These are phyloP conservation scores for Paecilomyces sp. DNA, from an alignment of 2,329 filamentous ascomycete species.

Conservation along the genomic window DNA sequence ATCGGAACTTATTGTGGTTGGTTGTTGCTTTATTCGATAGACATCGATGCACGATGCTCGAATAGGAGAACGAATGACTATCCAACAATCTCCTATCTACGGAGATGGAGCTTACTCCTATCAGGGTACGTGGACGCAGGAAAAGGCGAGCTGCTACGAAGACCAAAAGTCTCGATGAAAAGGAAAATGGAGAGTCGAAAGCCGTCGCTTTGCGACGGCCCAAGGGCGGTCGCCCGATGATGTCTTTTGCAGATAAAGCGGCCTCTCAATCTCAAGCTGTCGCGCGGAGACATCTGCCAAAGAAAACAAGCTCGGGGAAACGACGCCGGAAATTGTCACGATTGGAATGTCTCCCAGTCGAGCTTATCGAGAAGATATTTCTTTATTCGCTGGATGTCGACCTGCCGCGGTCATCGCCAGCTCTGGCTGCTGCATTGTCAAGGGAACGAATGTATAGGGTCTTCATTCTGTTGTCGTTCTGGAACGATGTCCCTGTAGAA, in stretches of 20 bases:
- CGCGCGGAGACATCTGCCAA: not conserved
- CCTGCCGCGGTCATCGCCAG: conserved; percentile 34
- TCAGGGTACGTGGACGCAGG: conserved; percentile 23
- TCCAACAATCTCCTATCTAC: not conserved
- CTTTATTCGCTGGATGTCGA: conserved; percentile 40
- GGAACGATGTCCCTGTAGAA: conserved; percentile 17
- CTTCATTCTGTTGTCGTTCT: conserved; percentile 35
- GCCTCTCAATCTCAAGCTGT: not conserved
- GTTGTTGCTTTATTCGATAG: not conserved
- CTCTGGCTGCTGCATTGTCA: conserved; percentile 33
- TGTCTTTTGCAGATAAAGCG: conserved; percentile 5
- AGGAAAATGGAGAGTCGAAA: not conserved
- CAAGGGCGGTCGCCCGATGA: conserved; percentile 6
- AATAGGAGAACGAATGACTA: not conserved
- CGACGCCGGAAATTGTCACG: conserved; percentile 14
- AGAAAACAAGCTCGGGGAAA: not conserved
- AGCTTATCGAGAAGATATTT: conserved; percentile 49
- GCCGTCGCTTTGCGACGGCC: not conserved
- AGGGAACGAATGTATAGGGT: conserved; percentile 33
- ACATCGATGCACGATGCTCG: not conserved
- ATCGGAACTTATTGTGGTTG: not conserved
- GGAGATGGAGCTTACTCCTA: conserved; percentile 19
- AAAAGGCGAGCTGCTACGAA: conserved; percentile 6
- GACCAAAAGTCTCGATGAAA: not conserved
- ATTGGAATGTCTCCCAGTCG: conserved; percentile 42